phyloP scores from a whole-genome alignment of 345 rosid species.

The Xanthoceras sorbifolium region DNA sequence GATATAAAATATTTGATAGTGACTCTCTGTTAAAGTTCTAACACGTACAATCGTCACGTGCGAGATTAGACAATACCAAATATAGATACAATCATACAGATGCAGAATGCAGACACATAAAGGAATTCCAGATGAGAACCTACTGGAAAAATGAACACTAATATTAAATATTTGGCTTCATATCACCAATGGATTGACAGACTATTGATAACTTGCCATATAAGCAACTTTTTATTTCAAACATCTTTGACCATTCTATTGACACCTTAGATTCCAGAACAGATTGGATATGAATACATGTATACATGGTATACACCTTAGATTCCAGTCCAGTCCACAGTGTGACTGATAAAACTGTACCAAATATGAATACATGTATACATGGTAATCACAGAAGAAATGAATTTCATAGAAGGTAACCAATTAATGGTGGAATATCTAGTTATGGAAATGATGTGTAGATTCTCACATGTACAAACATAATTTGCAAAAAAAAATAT shows the following conservation, averaged over 20 bases:
- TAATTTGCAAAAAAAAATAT: background rate
- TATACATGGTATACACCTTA: too few relatives aligned
- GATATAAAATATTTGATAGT: too few relatives aligned
- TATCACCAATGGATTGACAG: background rate
- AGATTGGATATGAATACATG: background rate
- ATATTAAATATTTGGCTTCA: background rate
- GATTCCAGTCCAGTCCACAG: background rate
- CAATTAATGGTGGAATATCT: background rate
- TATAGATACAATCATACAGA: too few relatives aligned
- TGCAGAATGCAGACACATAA: background rate
- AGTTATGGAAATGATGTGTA: background rate
- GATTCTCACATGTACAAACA: background rate
- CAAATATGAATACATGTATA: background rate
- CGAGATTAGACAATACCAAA: background rate
- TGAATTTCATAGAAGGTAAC: background rate
- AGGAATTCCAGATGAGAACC: background rate
- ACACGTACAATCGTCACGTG: background rate
- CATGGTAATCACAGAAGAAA: slow-evolving; percentile 1
- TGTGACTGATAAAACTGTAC: background rate
- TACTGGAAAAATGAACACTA: background rate
- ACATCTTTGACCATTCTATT: background rate
- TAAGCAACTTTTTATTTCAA: background rate
- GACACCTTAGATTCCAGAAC: background rate
- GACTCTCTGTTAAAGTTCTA: background rate
- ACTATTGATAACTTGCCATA: background rate